Base-by-base conservation (phyloP, 2,329 filamentous ascomycete species). In the Cercospora janseana region DNA sequence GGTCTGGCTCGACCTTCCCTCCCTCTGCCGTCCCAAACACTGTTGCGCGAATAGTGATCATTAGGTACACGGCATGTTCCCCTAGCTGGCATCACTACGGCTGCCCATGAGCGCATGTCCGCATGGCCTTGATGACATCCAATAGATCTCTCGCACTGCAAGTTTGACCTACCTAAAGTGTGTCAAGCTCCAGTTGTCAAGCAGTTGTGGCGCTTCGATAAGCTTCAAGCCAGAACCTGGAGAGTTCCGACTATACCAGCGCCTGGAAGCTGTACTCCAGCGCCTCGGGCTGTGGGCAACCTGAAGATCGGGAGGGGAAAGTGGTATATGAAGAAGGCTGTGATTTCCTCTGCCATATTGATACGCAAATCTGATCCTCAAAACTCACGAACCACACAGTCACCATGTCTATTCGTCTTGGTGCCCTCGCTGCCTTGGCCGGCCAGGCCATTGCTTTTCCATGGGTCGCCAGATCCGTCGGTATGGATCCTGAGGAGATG, bases 401-500 rank as follows among this genome's bases (percentile, higher is more conserved):
- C 27, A 51, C 26, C 7, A 56, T 51, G 49, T 45, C 54, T 18
- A 10, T 37, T 5, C 46, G 49, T 16, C 4, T 45, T 34, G 41
- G 35, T 40, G 31, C 60, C 27, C 41, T 56, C 13, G 57, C 58
- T 18, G 54, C 64, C 21, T 50, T 66, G 49, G 44, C 58, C 46
- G 50, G 58, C 42, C 54, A 52, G 52, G 64, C 60, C 20, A 58
- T 55, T 15, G 68, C 70, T 12, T 74, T 70, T 49, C 71, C 70
- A 12, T 74, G 66, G 54, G 69, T 73, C 8, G 62, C 65, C 6
- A 44, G 66, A 5, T 62, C 67, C 9, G 51, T 54, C 20, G 51
- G 49, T 18, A 57, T 51, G 42, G 49, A 52, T 20, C 29, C 42
- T 10, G 27, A 26, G 9, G 51, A 51, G 44, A 54, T 56, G 47